Conservation (phyloP, 257 asterid species). For the Solanum chmielewskii region DNA sequence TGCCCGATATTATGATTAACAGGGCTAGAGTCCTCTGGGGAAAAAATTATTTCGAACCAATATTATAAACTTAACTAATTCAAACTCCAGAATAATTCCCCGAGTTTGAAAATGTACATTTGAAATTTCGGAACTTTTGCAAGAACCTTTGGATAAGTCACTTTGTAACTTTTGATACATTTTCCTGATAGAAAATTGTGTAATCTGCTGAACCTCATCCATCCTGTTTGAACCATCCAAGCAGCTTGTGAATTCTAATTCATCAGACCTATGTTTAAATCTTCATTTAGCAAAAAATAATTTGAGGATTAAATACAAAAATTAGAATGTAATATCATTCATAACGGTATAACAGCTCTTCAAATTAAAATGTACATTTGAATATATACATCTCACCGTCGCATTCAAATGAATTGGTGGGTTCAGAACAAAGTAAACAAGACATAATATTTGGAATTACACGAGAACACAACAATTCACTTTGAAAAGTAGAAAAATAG, state of each 20-base stretch:
- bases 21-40: too few relatives aligned
- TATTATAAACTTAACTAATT: background rate
- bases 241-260: background rate
- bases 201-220: background rate
- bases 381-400: background rate
- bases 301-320: background rate
- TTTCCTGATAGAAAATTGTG: background rate
- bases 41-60: too few relatives aligned
- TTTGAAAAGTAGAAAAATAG: too few relatives aligned
- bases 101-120: too few relatives aligned
- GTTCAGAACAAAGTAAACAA: background rate
- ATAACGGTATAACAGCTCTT: background rate
- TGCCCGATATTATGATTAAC: too few relatives aligned
- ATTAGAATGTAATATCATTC: background rate
- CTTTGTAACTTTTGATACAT: background rate
- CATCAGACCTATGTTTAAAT: background rate
- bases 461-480: background rate
- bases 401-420: background rate
- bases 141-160: background rate
- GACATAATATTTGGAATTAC: background rate
- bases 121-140: background rate
- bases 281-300: background rate
- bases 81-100: background rate
- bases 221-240: background rate
- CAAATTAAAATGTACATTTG: background rate